Evolutionary conservation across 345 rosid genomes (phyloP), one percentile per base, ranked within the genome.

Genomic region (Nasturtium officinale): DNA sequence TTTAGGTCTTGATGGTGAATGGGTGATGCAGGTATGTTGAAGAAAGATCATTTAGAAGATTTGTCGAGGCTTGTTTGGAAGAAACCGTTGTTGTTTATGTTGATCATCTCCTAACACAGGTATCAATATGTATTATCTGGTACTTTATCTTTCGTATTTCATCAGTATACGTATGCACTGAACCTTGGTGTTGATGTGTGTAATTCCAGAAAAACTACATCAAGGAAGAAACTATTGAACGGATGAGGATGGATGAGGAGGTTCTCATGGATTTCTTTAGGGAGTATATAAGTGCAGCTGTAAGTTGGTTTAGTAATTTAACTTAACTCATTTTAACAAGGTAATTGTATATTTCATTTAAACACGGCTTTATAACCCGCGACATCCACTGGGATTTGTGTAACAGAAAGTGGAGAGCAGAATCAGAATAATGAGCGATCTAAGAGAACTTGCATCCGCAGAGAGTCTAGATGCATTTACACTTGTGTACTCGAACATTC

Each of bases 381-480:
- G 28, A 26, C 40, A 13, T 67, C 18, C 30, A 2, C 71, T 74
- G 67, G 57, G 45, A 61, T 48, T 71, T 73, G 42, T 81, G 74
- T 52, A 55, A 56, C 85, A 96, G 96, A 90, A 96, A 89, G 98
- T 96, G 67, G 97, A 92, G 72, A 90, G 81, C 82, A 92, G 95
- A 84, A 82, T 90, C 72, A 83, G 96, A 79, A 86, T 87, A 85
- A 79, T 90, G 85, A 85, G 89, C 55, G 98, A 96, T 85, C 84
- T 92, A 54, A 86, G 97, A 85, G 99, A 96, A 76, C 99, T 96
- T 79, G 98, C 98, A 66, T 92, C 98, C 7, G 99, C 98, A 18
- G 98, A 92, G 81, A 96, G 98, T 79, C 81, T 96, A 74, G 98
- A 96, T 81, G 82, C 91, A 52, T 96, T 96, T 77, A 89, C 99